phyloP scores from a whole-genome alignment of 75 land plant species.

The Selaginella moellendorffii region DNA sequence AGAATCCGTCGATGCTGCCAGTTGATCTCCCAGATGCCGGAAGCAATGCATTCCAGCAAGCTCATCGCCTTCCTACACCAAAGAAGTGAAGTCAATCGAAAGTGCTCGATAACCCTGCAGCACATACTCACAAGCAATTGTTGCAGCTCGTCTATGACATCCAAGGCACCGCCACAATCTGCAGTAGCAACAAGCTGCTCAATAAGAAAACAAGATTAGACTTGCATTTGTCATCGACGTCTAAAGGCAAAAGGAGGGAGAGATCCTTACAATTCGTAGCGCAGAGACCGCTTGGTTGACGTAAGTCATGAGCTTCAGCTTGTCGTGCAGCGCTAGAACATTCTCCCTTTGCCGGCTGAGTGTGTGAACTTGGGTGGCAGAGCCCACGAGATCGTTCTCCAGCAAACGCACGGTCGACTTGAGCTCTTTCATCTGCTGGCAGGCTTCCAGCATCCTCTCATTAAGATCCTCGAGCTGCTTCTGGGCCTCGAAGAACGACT shows the following conservation, averaged over 20 bases:
- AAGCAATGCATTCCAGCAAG: constrained; percentile 91
- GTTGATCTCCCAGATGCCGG: constrained; percentile 76
- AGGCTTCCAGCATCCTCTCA: constrained; percentile 64
- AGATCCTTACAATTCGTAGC: constrained; percentile 52
- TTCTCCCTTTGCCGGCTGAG: constrained; percentile 38
- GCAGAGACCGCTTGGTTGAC: constrained; percentile 80
- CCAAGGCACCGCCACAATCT: constrained; percentile 94
- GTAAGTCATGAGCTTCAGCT: constrained; percentile 59
- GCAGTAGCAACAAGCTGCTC: constrained; percentile 76
- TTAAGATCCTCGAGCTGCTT: constrained; percentile 76
- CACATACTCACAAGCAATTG: constrained; percentile 54
- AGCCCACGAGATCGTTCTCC: constrained; percentile 55
- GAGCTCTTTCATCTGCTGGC: constrained; percentile 56
- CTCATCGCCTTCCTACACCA: constrained; percentile 72
- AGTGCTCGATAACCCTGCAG: not conserved
- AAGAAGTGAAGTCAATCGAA: not conserved
- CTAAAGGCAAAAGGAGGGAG: no score
- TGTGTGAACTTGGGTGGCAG: constrained; percentile 58
- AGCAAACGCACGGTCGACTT: constrained; percentile 61
- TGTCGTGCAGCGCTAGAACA: constrained; percentile 56
- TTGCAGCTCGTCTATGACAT: constrained; percentile 86
- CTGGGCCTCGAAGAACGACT: constrained; percentile 90
- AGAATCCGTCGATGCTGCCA: constrained; percentile 49
- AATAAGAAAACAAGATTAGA: not conserved
- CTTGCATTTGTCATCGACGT: no score